These are phyloP conservation scores for Botryococcus braunii DNA, from an alignment of 163 green algal species.

Conservation along the genomic window DNA sequence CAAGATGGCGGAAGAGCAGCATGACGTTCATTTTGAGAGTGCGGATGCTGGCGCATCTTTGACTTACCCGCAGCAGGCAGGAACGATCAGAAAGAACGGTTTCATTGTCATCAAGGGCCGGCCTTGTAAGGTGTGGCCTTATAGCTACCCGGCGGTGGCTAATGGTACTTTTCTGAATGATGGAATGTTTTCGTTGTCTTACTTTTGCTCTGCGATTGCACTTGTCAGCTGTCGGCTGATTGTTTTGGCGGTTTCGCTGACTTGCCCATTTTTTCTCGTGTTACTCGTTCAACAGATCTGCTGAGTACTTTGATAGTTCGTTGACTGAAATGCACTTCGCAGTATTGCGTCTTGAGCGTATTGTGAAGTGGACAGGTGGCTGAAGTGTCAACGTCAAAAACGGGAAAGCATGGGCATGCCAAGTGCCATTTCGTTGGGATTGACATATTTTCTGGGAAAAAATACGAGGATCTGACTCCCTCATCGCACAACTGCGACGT, in stretches of 20 bases:
- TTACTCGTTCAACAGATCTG: not conserved
- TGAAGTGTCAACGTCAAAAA: conserved; percentile 97
- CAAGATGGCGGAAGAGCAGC: conserved; percentile 18
- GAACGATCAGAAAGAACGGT: conserved; percentile 89
- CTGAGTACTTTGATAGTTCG: not conserved
- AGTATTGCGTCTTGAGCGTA: not conserved
- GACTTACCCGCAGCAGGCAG: conserved; percentile 92
- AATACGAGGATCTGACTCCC: conserved; percentile 95
- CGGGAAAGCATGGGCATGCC: conserved; percentile 91
- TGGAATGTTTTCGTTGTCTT: too few species aligned
- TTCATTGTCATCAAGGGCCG: conserved; percentile 94
- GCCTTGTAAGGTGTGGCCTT: conserved; percentile 88
- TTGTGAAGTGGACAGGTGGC: conserved; percentile 65
- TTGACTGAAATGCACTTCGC: not conserved
- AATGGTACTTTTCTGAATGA: too few species aligned
- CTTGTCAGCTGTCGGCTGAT: too few species aligned
- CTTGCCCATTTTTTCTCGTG: too few species aligned
- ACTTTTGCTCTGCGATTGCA: too few species aligned
- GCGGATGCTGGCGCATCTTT: conserved; percentile 79
- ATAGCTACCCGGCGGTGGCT: too few species aligned
- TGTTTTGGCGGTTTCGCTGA: too few species aligned
- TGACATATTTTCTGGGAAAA: conserved; percentile 99
- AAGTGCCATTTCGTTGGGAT: conserved; percentile 98
- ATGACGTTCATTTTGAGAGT: conserved; percentile 67
- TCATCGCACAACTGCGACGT: conserved; percentile 97